phyloP scores from a whole-genome alignment of 2,329 filamentous ascomycete genomes.

The Tolypocladium paradoxum region DNA sequence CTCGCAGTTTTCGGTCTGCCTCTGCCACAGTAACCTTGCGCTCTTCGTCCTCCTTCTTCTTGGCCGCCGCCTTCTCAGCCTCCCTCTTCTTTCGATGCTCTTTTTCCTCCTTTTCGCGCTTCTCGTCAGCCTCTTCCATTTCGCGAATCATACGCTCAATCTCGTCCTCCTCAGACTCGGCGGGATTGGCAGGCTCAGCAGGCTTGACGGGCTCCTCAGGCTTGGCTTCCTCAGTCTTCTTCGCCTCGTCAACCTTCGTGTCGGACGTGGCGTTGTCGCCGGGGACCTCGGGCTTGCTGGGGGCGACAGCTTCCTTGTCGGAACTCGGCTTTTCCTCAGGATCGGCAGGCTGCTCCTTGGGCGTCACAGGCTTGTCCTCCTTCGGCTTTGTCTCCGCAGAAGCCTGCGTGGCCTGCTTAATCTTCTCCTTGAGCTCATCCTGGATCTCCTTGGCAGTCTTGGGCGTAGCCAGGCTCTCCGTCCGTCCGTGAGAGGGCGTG shows the following conservation, averaged over 20 bases:
- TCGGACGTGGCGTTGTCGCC: neutral
- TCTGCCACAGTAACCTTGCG: conserved; percentile 37
- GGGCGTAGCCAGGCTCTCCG: conserved; percentile 54
- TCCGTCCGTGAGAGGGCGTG: conserved; percentile 57
- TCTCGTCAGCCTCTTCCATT: conserved; percentile 47
- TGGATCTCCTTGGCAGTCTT: conserved; percentile 77
- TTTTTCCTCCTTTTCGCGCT: conserved; percentile 36
- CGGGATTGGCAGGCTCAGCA: conserved; percentile 22
- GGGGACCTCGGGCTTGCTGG: neutral
- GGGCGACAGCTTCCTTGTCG: conserved; percentile 1
- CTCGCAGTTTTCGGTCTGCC: conserved; percentile 56
- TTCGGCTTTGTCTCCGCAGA: conserved; percentile 17
- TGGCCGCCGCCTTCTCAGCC: conserved; percentile 33
- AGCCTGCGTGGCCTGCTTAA: conserved; percentile 48
- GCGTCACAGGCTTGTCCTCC: conserved; percentile 16
- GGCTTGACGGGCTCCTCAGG: conserved; percentile 16
- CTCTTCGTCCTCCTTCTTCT: conserved; percentile 38
- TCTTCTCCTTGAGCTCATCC: conserved; percentile 71
- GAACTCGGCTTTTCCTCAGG: conserved; percentile 3
- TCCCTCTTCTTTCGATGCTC: conserved; percentile 36
- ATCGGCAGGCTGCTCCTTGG: conserved; percentile 18
- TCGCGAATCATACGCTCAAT: conserved; percentile 50
- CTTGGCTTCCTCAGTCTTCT: conserved; percentile 18
- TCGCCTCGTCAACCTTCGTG: conserved; percentile 9
- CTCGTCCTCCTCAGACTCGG: conserved; percentile 40